These are phyloP conservation scores for Fusarium bulbicola DNA, from an alignment of 2,329 filamentous ascomycete species.

Conservation along the genomic window DNA sequence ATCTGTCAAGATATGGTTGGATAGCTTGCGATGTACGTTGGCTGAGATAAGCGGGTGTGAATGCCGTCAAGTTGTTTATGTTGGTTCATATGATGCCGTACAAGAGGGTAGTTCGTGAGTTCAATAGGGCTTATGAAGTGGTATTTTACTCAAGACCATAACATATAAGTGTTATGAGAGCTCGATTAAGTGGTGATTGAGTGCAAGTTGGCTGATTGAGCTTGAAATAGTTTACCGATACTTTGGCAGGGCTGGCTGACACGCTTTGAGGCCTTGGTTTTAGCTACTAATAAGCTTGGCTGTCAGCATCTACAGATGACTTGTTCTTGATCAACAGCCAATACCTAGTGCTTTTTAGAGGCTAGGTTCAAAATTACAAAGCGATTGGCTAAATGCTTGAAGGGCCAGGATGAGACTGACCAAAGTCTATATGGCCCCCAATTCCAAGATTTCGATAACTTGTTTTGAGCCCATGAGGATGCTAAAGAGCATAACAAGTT, in stretches of 20 bases:
- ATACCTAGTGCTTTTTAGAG: not conserved
- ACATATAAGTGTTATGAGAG: fast-evolving
- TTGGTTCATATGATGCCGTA: not conserved
- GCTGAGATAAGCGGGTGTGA: constrained; percentile 17
- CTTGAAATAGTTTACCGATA: not conserved
- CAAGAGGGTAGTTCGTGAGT: not conserved
- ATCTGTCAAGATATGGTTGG: constrained; percentile 19
- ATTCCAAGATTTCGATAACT: not conserved
- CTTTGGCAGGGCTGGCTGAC: constrained; percentile 15
- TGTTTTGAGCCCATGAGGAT: not conserved
- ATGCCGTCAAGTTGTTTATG: not conserved
- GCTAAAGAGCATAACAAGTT: not conserved
- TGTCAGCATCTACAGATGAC: constrained; percentile 8
- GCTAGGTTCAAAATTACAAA: not conserved
- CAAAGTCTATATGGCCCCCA: not conserved
- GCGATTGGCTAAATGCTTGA: not conserved
- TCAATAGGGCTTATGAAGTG: not conserved
- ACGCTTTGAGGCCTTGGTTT: not conserved
- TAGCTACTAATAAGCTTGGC: not conserved
- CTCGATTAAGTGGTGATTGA: not conserved
- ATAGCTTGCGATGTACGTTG: not conserved
- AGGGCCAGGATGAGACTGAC: not conserved
- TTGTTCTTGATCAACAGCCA: not conserved
- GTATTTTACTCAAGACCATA: not conserved
- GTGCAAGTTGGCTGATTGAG: not conserved